phyloP scores from a whole-genome alignment of 2,329 filamentous ascomycete species.

The Tricladium varicosporioides region DNA sequence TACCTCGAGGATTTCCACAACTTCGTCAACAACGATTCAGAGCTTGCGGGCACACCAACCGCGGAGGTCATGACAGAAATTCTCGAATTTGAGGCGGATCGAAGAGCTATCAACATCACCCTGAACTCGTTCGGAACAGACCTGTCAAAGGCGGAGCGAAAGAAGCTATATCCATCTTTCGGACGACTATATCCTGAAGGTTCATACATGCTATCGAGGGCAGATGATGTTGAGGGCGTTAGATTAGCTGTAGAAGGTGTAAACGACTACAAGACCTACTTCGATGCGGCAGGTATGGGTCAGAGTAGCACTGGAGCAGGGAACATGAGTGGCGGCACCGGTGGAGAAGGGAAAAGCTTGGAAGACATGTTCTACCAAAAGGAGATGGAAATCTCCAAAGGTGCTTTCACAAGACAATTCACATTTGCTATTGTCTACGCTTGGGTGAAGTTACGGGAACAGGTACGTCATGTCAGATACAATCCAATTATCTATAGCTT shows the following conservation, averaged over 20 bases:
- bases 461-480: conserved; percentile 57
- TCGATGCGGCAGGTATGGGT: conserved; percentile 83
- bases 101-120: conserved; percentile 97
- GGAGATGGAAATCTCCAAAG: conserved; percentile 97
- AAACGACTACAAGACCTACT: conserved; percentile 91
- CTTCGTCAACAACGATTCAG: conserved; percentile 87
- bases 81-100: conserved; percentile 93
- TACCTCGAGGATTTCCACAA: conserved; percentile 97
- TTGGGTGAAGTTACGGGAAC: conserved; percentile 96
- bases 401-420: conserved; percentile 93
- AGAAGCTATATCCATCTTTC: conserved; percentile 93
- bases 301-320: conserved; percentile 71
- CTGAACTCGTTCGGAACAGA: conserved; percentile 98
- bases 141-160: conserved; percentile 86
- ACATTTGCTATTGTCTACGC: conserved; percentile 93
- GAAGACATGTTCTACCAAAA: conserved; percentile 99
- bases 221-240: conserved; percentile 93
- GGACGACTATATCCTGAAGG: conserved; percentile 92
- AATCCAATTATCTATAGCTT: conserved; percentile 5
- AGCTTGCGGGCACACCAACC: conserved; percentile 84
- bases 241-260: conserved; percentile 91
- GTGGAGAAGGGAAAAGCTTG: conserved; percentile 80
- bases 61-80: conserved; percentile 95
- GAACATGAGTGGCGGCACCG: conserved; percentile 80
- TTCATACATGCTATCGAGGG: conserved; percentile 88